Evolutionary conservation across 129 eudicot species (phyloP), one percentile per base, ranked within the genome.

Genomic region (Flaveria bidentis): DNA sequence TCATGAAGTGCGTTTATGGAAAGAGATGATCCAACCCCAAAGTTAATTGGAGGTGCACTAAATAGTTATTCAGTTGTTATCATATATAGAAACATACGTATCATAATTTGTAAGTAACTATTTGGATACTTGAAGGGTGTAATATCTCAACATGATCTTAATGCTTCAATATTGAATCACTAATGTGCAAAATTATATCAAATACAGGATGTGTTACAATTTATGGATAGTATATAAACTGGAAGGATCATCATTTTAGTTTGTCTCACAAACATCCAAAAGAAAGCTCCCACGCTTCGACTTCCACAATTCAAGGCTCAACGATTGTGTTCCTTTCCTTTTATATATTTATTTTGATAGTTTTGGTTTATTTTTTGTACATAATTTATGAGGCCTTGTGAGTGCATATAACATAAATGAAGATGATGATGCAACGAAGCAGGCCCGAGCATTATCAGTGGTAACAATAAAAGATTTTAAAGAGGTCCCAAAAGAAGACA

Each of bases 1-100:
- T 92, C 53, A 92, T 96, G 8, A 80, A 92, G 88, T 92, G 93
- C 92, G 85, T 47, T 92, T 88, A 79, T 88, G 96, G 98, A 81
- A 76, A 82, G 96, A 95, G 80, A 92, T 90, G 96, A 77, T 90
- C 80, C 95, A 90, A 66, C 95, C 98, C 39, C 92, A 92, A 73
- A 85, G 65, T 69, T 77, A 88, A 81, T 74, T 90, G 71, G 98
- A 92, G 95, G 22, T 20, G 22, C 22, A 20, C 22, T 20, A 20
- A 20, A 20, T 20, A 20, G 22, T 20, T 20, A 20, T 20, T 20
- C 22, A 20, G 22, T 0, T 20, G 22, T 20, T 20, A 20, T 20
- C 22, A 20, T 20, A 20, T 20, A 20, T 20, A 20, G 22, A 20
- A 20, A 20, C 22, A 20, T 20, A 20, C 0, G 22, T 20, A 20